Conservation (phyloP, 1,284 basidiomycete species). For the Puccinia novopanici region DNA sequence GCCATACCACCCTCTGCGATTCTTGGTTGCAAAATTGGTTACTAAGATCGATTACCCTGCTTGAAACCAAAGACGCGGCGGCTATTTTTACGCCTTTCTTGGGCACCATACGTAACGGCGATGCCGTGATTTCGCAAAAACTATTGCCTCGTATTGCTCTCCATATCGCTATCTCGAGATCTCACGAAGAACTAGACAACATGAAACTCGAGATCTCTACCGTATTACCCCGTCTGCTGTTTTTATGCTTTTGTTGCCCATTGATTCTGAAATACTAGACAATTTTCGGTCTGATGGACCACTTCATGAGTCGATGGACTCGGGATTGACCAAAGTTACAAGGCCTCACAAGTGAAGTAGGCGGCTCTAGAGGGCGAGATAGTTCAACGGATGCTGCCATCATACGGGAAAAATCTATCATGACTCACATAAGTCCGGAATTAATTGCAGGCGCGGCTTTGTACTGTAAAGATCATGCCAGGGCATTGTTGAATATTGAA, state of each 20-base stretch:
- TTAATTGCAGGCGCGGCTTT: constrained; percentile 91
- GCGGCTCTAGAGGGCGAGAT: too few species aligned
- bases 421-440: constrained; percentile 80
- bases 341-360: not conserved
- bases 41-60: constrained; percentile 70
- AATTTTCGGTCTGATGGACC: constrained; percentile 91
- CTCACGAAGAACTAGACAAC: constrained; percentile 66
- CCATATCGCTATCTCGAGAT: constrained; percentile 78
- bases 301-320: constrained; percentile 89
- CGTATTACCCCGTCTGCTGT: constrained; percentile 65
- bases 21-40: constrained; percentile 96
- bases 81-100: constrained; percentile 79
- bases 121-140: constrained; percentile 85
- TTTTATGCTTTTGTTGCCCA: not conserved
- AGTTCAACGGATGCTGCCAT: too few species aligned
- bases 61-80: constrained; percentile 65
- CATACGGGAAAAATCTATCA: constrained; percentile 74
- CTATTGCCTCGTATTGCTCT: constrained; percentile 92
- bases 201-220: constrained; percentile 77
- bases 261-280: constrained; percentile 64
- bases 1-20: constrained; percentile 74
- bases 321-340: constrained; percentile 63
- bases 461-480: too few species aligned
- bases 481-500: constrained; percentile 96
- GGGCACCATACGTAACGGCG: constrained; percentile 78